phyloP scores from a whole-genome alignment of 2,329 filamentous ascomycete species.

The Dactylella cylindrospora region DNA sequence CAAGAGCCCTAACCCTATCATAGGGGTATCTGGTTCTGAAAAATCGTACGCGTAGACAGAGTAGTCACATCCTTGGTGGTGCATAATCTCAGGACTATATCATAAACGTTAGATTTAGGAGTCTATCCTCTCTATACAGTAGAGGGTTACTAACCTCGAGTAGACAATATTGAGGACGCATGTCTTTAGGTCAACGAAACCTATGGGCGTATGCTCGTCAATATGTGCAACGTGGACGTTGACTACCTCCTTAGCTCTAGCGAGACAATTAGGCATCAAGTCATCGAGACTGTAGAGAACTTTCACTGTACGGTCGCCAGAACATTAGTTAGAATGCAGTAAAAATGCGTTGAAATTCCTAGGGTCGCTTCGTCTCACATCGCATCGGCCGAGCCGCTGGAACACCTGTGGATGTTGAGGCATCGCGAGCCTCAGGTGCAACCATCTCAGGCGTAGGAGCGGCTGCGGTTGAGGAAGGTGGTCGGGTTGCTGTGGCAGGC shows the following conservation, averaged over 20 bases:
- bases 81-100: slow-evolving; percentile 83
- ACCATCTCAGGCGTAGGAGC: slow-evolving; percentile 26
- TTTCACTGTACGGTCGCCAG: slow-evolving; percentile 23
- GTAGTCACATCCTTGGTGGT: slow-evolving; percentile 73
- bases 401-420: slow-evolving; percentile 8
- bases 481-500: too few relatives aligned
- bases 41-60: slow-evolving; percentile 97
- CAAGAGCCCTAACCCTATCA: slow-evolving; percentile 93
- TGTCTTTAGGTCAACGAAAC: slow-evolving; percentile 43
- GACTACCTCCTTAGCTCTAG: slow-evolving; percentile 38
- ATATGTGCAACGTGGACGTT: slow-evolving; percentile 42
- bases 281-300: slow-evolving; percentile 41
- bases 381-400: slow-evolving; percentile 33
- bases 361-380: slow-evolving; percentile 13
- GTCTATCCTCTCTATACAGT: slow-evolving; percentile 1
- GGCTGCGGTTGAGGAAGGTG: not conserved
- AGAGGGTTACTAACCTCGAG: slow-evolving; percentile 35
- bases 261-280: slow-evolving; percentile 39
- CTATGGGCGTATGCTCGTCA: slow-evolving; percentile 39
- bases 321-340: slow-evolving; percentile 5
- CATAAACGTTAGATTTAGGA: slow-evolving; percentile 49
- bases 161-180: slow-evolving; percentile 42
- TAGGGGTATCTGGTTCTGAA: slow-evolving; percentile 87
- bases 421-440: slow-evolving; percentile 21
- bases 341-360: not conserved